Evolutionary conservation across 225 moss, liverwort and hornwort genomes (phyloP).

Genomic region (Bryoerythrophyllum caledonicum): DNA sequence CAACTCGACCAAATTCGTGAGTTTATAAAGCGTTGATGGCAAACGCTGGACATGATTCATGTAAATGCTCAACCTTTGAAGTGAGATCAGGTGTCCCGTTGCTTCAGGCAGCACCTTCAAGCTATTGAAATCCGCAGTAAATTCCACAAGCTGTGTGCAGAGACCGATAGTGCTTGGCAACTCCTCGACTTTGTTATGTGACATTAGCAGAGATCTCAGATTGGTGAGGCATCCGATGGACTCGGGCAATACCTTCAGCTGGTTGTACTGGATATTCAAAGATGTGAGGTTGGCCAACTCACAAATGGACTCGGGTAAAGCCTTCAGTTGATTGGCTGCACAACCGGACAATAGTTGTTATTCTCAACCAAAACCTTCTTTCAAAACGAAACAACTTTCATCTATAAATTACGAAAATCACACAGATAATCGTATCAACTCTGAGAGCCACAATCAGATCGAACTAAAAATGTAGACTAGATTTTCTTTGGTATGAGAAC

Average conservation of each 20-base stretch:
- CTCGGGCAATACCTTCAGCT: slow-evolving; percentile 60
- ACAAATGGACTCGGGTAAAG: slow-evolving; percentile 87
- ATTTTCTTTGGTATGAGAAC: background rate
- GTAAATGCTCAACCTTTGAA: slow-evolving; percentile 62
- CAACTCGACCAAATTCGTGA: slow-evolving; percentile 71
- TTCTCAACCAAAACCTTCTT: background rate
- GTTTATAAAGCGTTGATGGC: slow-evolving; percentile 77
- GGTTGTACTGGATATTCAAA: slow-evolving; percentile 63
- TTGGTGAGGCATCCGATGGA: slow-evolving; percentile 65
- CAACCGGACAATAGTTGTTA: slow-evolving; percentile 18
- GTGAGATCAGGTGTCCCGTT: slow-evolving; percentile 59
- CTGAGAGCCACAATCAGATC: background rate
- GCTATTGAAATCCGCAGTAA: slow-evolving; percentile 72
- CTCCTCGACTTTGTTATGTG: slow-evolving; percentile 77
- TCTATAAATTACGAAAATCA: background rate
- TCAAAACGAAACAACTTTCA: background rate
- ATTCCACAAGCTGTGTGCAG: slow-evolving; percentile 72
- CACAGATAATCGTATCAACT: too few relatives aligned
- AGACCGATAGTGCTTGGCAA: slow-evolving; percentile 79
- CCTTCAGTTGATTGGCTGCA: slow-evolving; percentile 67
- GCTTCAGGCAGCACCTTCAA: slow-evolving; percentile 92
- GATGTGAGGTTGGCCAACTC: slow-evolving; percentile 54
- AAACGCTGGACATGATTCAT: slow-evolving; percentile 69
- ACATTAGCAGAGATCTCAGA: slow-evolving; percentile 58
- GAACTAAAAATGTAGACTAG: slow-evolving; percentile 12